Conservation (phyloP, 2,329 filamentous ascomycete genomes). For the Paecilomyces niveus region DNA sequence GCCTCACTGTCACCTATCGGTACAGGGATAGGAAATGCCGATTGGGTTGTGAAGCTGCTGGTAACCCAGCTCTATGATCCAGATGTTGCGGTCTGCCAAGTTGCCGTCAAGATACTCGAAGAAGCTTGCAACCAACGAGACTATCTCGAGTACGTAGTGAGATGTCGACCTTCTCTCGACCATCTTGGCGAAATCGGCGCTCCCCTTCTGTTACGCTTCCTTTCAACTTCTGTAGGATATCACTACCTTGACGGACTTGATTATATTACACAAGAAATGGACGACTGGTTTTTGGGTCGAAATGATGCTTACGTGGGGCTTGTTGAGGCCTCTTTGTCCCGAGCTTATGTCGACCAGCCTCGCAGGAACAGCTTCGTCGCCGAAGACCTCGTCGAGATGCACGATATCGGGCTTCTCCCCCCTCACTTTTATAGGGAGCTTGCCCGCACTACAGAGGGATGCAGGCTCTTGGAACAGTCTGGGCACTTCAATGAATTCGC, state of each 20-base stretch:
- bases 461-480: conserved; percentile 80
- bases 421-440: conserved; percentile 97
- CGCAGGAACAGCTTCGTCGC: conserved; percentile 43
- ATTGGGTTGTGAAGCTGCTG: conserved; percentile 94
- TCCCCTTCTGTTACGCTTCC: conserved; percentile 80
- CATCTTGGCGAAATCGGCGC: conserved; percentile 96
- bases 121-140: conserved; percentile 91
- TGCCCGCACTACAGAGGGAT: conserved; percentile 86
- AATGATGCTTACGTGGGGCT: conserved; percentile 94
- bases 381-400: conserved; percentile 54
- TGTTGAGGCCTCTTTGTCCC: conserved; percentile 90
- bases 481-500: conserved; percentile 95
- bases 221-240: conserved; percentile 94
- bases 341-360: conserved; percentile 60
- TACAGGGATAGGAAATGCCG: conserved; percentile 57
- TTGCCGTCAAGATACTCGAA: conserved; percentile 93
- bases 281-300: conserved; percentile 96
- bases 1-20: conserved; percentile 32
- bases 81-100: conserved; percentile 91
- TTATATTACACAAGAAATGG: conserved; percentile 99
- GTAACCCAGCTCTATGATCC: conserved; percentile 98
- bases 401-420: conserved; percentile 60
- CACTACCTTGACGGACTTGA: conserved; percentile 95
- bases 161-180: conserved; percentile 88
- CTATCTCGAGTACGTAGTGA: conserved; percentile 91